Conservation (phyloP, 202 grass and related monocot genomes). For the Saccharum hybrid region DNA sequence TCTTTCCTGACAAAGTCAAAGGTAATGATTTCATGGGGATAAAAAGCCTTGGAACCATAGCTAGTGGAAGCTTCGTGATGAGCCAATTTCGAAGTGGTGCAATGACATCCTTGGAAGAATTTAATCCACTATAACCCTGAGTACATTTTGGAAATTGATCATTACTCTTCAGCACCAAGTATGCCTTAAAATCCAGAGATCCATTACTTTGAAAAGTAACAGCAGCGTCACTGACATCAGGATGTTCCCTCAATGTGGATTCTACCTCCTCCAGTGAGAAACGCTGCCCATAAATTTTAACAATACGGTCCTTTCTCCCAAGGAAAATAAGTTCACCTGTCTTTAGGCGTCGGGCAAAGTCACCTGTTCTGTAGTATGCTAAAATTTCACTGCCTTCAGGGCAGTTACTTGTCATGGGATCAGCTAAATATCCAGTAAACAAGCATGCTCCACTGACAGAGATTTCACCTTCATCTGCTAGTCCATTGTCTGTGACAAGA, state of each 20-base stretch:
- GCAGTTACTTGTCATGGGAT: slow-evolving; percentile 31
- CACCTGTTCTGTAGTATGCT: slow-evolving; percentile 68
- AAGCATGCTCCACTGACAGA: slow-evolving; percentile 80
- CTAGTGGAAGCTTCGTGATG: slow-evolving; percentile 60
- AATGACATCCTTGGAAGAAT: slow-evolving; percentile 52
- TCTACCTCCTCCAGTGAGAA: slow-evolving; percentile 87
- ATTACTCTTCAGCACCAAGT: slow-evolving; percentile 63
- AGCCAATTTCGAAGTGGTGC: slow-evolving; percentile 73
- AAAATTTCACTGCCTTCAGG: slow-evolving; percentile 31
- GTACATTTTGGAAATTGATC: background rate
- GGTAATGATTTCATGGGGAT: slow-evolving; percentile 61
- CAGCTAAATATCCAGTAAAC: slow-evolving; percentile 69
- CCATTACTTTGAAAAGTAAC: slow-evolving; percentile 65
- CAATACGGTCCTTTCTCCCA: slow-evolving; percentile 73
- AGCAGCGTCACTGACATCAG: slow-evolving; percentile 58
- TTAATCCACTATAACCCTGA: slow-evolving; percentile 15
- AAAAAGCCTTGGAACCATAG: slow-evolving; percentile 77
- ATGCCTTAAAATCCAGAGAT: slow-evolving; percentile 64
- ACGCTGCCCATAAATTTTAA: slow-evolving; percentile 79
- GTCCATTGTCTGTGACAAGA: slow-evolving; percentile 42
- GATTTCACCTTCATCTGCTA: slow-evolving; percentile 73
- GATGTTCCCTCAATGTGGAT: slow-evolving; percentile 27
- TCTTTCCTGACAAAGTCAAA: slow-evolving; percentile 76
- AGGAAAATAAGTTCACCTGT: slow-evolving; percentile 81
- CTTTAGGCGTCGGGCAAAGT: slow-evolving; percentile 65